A percentile compares a stretch with the other conserved stretches of the same genome.
Evolutionary conservation across 371 early-diverging fungal genomes (phyloP).

Genomic region (Zopfochytrium polystomum): DNA sequence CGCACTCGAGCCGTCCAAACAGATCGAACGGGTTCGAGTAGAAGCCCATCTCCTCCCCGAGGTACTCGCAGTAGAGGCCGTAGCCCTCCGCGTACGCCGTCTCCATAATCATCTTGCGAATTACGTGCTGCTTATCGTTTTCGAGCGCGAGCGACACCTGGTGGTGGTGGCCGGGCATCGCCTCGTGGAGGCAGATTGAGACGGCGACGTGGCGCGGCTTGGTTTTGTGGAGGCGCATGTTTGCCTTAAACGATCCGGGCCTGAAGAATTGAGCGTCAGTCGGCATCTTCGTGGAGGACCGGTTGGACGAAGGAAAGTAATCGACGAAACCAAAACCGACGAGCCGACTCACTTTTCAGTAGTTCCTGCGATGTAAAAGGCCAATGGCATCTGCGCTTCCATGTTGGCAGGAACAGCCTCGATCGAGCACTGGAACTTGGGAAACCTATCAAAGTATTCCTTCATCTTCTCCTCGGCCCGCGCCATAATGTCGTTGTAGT

Average conservation of each 20-base stretch:
- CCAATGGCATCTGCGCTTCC: constrained; percentile 24
- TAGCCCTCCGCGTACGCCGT: too few species aligned
- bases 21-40: constrained; percentile 27
- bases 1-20: constrained; percentile 33
- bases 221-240: constrained; percentile 24
- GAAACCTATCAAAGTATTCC: constrained; percentile 27
- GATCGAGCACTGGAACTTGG: constrained; percentile 27
- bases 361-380: constrained; percentile 31
- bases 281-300: too few species aligned
- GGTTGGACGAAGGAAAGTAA: too few species aligned
- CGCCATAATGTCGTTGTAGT: constrained; percentile 14
- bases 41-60: constrained; percentile 40
- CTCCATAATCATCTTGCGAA: too few species aligned
- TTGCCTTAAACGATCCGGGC: constrained; percentile 31
- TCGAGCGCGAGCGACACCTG: constrained; percentile 34
- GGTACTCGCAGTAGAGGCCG: constrained; percentile 30
- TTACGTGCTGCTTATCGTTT: too few species aligned
- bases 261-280: too few species aligned
- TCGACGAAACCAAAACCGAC: too few species aligned
- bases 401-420: constrained; percentile 17
- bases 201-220: too few species aligned
- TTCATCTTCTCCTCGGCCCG: too few species aligned
- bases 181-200: constrained; percentile 20
- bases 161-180: constrained; percentile 42
- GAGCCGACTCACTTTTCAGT: constrained; percentile 1